Percentiles rank a stretch among this genome's conserved stretches.
phyloP scores from a whole-genome alignment of 331 rosid genomes.

The Dryas integrifolia region DNA sequence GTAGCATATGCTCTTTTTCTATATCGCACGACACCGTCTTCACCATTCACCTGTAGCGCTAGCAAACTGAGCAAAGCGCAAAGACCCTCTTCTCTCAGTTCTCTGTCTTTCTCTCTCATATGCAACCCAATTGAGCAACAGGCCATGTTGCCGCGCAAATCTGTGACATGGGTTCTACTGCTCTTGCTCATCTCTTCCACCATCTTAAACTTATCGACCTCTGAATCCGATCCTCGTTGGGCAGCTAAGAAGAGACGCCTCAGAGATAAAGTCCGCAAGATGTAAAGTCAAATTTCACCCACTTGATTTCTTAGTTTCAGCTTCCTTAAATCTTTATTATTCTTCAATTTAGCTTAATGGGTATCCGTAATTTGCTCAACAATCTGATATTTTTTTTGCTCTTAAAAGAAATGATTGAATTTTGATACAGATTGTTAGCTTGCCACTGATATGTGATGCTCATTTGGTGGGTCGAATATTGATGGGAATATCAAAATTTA shows the following conservation, averaged over 20 bases:
- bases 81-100: background rate
- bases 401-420: too few species aligned
- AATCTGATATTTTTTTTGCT: background rate
- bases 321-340: background rate
- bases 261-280: slow-evolving; percentile 82
- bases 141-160: slow-evolving; percentile 43
- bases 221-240: slow-evolving; percentile 38
- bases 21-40: background rate
- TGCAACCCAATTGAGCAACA: background rate
- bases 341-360: slow-evolving; percentile 10
- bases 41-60: background rate
- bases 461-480: background rate
- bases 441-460: background rate
- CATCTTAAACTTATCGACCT: slow-evolving; percentile 30
- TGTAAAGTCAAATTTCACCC: slow-evolving; percentile 40
- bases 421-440: too few species aligned
- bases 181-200: slow-evolving; percentile 39
- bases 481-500: background rate
- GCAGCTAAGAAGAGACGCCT: slow-evolving; percentile 67
- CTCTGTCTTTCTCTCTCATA: background rate
- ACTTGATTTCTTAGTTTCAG: background rate
- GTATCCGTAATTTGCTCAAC: background rate
- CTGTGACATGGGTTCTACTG: slow-evolving; percentile 45
- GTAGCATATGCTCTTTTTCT: background rate
- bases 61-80: background rate